phyloP scores from a whole-genome alignment of 257 asterid species.

The Mitragyna speciosa region DNA sequence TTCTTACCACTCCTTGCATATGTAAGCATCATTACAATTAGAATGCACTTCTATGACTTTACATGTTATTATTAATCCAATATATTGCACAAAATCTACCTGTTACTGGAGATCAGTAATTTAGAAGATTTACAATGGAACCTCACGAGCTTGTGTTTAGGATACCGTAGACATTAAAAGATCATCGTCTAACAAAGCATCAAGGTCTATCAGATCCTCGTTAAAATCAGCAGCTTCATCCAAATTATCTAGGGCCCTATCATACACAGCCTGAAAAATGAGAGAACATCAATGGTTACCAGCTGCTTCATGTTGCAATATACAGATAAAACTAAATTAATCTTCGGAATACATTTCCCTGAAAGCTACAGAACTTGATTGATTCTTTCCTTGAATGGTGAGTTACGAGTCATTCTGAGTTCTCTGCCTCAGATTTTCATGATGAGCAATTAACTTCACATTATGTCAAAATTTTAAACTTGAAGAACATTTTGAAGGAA shows the following conservation, averaged over 20 bases:
- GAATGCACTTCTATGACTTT: not conserved
- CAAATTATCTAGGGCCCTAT: constrained; percentile 43
- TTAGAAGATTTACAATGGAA: constrained; percentile 2
- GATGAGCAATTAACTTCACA: not conserved
- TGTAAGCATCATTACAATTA: not conserved
- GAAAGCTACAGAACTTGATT: not conserved
- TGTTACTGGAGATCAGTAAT: not conserved
- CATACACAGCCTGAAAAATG: constrained; percentile 56
- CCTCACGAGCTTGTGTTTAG: constrained; percentile 10
- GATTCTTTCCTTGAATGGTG: not conserved
- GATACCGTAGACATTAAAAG: constrained; percentile 43
- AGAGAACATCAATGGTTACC: not conserved
- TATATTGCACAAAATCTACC: constrained; percentile 16
- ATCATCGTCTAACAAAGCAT: constrained; percentile 69
- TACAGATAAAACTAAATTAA: not conserved
- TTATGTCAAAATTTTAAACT: not conserved
- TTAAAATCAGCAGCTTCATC: constrained; percentile 52
- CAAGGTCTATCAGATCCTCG: constrained; percentile 68
- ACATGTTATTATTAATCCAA: not conserved
- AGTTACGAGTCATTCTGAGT: not conserved
- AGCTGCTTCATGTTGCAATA: not conserved
- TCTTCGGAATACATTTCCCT: not conserved
- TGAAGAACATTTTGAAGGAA: not conserved
- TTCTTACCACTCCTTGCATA: not conserved
- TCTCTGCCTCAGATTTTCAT: not conserved